Conservation (phyloP, 352 stramenopile genomes). For the Phytopythium mirpurense region DNA sequence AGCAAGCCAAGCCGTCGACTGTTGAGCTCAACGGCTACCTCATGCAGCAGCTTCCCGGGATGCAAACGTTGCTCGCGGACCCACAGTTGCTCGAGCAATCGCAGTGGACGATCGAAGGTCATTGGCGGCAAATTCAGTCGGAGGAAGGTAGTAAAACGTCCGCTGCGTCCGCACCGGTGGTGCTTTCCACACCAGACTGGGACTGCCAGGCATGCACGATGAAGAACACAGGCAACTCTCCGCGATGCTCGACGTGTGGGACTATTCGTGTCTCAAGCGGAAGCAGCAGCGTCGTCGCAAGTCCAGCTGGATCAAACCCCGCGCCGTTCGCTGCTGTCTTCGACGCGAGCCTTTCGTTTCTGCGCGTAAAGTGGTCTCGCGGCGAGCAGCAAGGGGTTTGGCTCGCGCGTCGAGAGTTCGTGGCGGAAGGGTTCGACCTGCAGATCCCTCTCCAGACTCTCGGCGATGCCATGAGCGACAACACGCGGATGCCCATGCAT, state of each 20-base stretch:
- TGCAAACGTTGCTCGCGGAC: slow-evolving; percentile 36
- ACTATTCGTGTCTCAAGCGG: slow-evolving; percentile 41
- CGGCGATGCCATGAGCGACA: slow-evolving; percentile 54
- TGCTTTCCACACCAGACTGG: slow-evolving; percentile 36
- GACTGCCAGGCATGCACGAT: slow-evolving; percentile 72
- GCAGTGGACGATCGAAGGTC: slow-evolving; percentile 61
- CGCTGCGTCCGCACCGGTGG: slow-evolving; percentile 13
- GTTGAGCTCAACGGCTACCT: slow-evolving; percentile 61
- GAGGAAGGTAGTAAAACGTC: slow-evolving; percentile 9
- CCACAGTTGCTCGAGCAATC: slow-evolving; percentile 17
- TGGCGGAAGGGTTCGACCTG: slow-evolving; percentile 34
- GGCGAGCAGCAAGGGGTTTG: slow-evolving; percentile 80
- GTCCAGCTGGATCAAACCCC: slow-evolving; percentile 51
- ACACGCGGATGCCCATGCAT: slow-evolving; percentile 29
- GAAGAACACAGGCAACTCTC: slow-evolving; percentile 51
- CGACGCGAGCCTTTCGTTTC: slow-evolving; percentile 54
- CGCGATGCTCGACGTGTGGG: slow-evolving; percentile 71
- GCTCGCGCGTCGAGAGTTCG: slow-evolving; percentile 46
- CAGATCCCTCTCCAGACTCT: slow-evolving; percentile 21
- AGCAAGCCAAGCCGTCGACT: slow-evolving; percentile 30
- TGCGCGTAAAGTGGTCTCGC: slow-evolving; percentile 76
- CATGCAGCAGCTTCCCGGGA: slow-evolving; percentile 45
- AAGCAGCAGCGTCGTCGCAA: slow-evolving; percentile 22
- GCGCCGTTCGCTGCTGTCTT: slow-evolving; percentile 67
- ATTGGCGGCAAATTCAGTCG: slow-evolving; percentile 63